Evolutionary conservation across 169 alveolate species (phyloP), one percentile per base, ranked within the genome.

Genomic region (Eimeria falciformis): DNA sequence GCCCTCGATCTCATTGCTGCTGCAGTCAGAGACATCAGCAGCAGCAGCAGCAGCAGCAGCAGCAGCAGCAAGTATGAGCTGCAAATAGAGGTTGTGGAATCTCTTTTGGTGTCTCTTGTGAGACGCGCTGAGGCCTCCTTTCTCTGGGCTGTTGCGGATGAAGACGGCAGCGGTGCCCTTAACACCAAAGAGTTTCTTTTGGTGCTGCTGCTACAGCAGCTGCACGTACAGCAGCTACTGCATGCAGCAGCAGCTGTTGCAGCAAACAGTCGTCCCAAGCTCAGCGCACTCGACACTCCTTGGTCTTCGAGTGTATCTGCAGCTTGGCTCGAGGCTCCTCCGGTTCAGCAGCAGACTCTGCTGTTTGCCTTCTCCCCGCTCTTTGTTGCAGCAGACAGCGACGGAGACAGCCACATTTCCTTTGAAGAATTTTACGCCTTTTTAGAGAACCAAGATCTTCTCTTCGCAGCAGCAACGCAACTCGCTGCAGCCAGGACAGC

Each of bases 141-240:
- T 29, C 5, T 75, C 37, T 75, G 40, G 40, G 85, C 85, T 45
- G 66, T 43, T 21, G n/a, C 85, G 6, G 85, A 75, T 23, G 66
- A 5, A 9, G 85, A 75, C 33, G 66, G 65, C 3, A 12, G 6
- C 85, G 55, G 50, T 29, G n/a, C 12, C 14, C 29, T 75, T 6
- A 21, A 75, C 55, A 45, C 0, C 25, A 18, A 5, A 45, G 85
- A 75, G 65, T 75, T 75, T 21, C 50, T 75, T 6, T 75, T 21
- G 17, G 25, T 75, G 37, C 65, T 75, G 66, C 85, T 75, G 85
- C 66, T 75, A 65, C 85, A 75, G 85, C 85, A 75, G 85, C 85
- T 75, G 29, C 85, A 75, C 43, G n/a, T 75, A 21, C 85, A 75
- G 66, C 85, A 75, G 45, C 66, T 75, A 1, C 40, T 69, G 55